A percentile compares a stretch with the other conserved stretches of the same genome.
These are phyloP conservation scores for Lanmaoa rubissima DNA, from an alignment of 768 basidiomycete genomes.

Conservation along the genomic window DNA sequence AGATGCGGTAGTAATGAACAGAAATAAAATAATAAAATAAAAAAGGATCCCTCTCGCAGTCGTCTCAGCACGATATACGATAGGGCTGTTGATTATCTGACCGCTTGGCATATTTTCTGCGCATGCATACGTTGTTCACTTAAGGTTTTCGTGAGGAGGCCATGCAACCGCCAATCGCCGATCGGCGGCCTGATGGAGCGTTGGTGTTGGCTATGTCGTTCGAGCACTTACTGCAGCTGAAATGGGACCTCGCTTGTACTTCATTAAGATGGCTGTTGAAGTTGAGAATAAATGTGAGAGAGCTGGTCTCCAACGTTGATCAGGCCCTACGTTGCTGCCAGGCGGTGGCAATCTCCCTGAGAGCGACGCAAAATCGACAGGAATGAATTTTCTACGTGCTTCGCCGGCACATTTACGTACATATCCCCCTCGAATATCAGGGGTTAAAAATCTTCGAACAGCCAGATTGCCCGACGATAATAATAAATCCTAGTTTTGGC, in stretches of 20 bases:
- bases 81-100: constrained; percentile 3
- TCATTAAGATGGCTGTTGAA: not conserved
- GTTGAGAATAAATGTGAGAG: not conserved
- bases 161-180: constrained; percentile 32
- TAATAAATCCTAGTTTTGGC: constrained; percentile 58
- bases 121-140: constrained; percentile 6
- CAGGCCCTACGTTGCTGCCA: constrained; percentile 12
- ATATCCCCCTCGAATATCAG: constrained; percentile 53
- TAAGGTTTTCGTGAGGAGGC: constrained; percentile 21
- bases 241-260: not conserved
- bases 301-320: constrained; percentile 10
- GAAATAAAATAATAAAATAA: not conserved
- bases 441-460: constrained; percentile 51
- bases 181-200: constrained; percentile 20
- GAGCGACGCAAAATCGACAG: constrained; percentile 26
- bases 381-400: constrained; percentile 37
- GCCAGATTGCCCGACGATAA: constrained; percentile 51
- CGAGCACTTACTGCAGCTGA: constrained; percentile 1
- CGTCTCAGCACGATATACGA: not conserved
- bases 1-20: not conserved
- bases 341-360: constrained; percentile 24
- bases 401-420: constrained; percentile 54
- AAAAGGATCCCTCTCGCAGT: not conserved
- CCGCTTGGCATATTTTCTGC: not conserved
- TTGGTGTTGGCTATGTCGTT: constrained; percentile 3